Base-by-base conservation (phyloP, 768 basidiomycete genomes). In the Sarcomyxa edulis region DNA sequence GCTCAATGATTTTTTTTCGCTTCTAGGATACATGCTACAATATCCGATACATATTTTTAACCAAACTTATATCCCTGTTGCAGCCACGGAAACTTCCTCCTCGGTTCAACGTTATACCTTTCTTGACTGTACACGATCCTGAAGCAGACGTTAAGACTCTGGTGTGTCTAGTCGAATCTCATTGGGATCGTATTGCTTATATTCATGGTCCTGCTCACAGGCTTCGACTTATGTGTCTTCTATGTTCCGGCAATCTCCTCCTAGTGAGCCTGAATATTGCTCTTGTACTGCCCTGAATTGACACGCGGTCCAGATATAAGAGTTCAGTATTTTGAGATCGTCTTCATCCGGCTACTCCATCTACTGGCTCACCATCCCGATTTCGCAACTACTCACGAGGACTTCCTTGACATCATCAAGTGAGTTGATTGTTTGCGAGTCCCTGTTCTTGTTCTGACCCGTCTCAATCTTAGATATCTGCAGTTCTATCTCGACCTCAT, bases 341-440 rank as follows among this genome's bases (percentile, higher is more conserved):
- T 84, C 2, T 87, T 98, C 49, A 76, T 94, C 29, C 83, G 95
- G 9, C 62, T 98, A 4, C 69, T 98, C 7, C 87, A 93, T 52
- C 60, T 93, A 1, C 69, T 98, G 4, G 90, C 93, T 0, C 94
- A 96, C 54, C 96, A 99, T 55, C 95, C 95, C 4, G 96, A 99
- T 59, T 94, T 92, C 50, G 72, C 69, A 14, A 71, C 67, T 30
- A 68, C 71, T 2, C 71, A 76, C 25, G 84, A 87, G 23, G 81
- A 81, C 28, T 57, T 94, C 25, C 66, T 76, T 23, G 83, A 87
- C 50, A 82, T 92, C 49, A 80, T 85, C 16, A 89, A 84, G 92
- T 96, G 48, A 32, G 83, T 54, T 6, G 18, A 14, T 5, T 20
- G 26, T 18, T 33, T 28, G 12, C 32, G 15, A 26, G 22, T 5